Evolutionary conservation across 2,329 filamentous ascomycete species (phyloP).

Genomic region (Nothopassalora personata): DNA sequence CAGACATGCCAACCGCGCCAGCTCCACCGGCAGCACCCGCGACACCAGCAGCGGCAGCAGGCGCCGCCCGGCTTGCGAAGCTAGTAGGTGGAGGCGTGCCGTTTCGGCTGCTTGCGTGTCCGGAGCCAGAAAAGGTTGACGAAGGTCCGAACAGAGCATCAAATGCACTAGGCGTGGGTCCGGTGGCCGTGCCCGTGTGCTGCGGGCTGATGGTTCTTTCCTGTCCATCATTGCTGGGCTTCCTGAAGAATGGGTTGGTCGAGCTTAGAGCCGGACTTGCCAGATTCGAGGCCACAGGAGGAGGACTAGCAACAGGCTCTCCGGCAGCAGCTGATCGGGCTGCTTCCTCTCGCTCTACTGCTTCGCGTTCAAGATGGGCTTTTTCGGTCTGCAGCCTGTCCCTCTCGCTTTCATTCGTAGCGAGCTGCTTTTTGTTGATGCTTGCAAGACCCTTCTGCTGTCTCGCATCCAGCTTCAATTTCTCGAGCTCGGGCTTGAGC

Average conservation of each 20-base stretch:
- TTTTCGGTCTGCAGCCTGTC: slow-evolving; percentile 82
- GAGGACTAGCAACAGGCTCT: slow-evolving; percentile 15
- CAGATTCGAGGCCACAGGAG: slow-evolving; percentile 13
- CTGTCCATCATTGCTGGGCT: slow-evolving; percentile 34
- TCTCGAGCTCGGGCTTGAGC: slow-evolving; percentile 86
- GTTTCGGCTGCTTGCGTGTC: slow-evolving; percentile 22
- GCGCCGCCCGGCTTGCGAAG: slow-evolving; percentile 23
- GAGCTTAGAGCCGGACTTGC: slow-evolving; percentile 38
- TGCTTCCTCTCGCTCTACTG: slow-evolving; percentile 20
- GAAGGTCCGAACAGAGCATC: slow-evolving; percentile 37
- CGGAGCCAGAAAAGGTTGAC: slow-evolving; percentile 36
- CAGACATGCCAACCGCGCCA: slow-evolving; percentile 21
- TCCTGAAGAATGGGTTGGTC: slow-evolving; percentile 93
- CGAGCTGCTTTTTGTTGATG: slow-evolving; percentile 97
- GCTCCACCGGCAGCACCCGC: slow-evolving; percentile 6
- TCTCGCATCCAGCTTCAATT: slow-evolving; percentile 82
- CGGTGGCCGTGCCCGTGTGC: slow-evolving; percentile 9
- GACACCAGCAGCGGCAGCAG: slow-evolving; percentile 10
- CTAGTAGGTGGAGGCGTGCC: slow-evolving; percentile 31
- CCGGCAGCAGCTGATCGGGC: slow-evolving; percentile 15
- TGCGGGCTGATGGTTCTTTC: slow-evolving; percentile 23
- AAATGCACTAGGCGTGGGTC: slow-evolving; percentile 34
- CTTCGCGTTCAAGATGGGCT: slow-evolving; percentile 59
- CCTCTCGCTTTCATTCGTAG: slow-evolving; percentile 80
- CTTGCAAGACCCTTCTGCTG: slow-evolving; percentile 95